Evolutionary conservation across 2,329 filamentous ascomycete genomes (phyloP).

Genomic region (Fusarium sp.): DNA sequence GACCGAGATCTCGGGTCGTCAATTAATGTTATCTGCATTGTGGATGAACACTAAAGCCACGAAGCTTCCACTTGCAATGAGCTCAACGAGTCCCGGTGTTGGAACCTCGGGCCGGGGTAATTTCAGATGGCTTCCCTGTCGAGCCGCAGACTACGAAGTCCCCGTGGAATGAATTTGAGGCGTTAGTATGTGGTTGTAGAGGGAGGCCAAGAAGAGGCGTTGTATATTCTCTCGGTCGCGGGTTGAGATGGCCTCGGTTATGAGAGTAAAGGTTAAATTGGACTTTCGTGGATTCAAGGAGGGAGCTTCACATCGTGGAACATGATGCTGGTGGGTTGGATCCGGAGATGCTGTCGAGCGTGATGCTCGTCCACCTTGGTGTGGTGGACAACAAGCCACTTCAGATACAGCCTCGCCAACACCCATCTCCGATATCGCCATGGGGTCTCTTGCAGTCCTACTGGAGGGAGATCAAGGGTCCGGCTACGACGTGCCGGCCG

Average conservation of each 20-base stretch:
- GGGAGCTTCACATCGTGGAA: neutral
- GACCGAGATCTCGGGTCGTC: neutral
- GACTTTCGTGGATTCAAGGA: neutral
- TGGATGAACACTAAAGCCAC: neutral
- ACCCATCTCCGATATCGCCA: neutral
- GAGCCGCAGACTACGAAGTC: neutral
- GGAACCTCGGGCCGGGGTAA: constrained; percentile 11
- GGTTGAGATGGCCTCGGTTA: neutral
- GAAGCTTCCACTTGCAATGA: constrained; percentile 20
- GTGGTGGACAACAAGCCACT: neutral
- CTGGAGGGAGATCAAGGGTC: neutral
- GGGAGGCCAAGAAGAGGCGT: too few species aligned
- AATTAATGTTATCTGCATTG: neutral
- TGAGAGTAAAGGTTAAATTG: neutral
- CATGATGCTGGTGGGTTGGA: neutral
- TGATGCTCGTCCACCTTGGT: neutral
- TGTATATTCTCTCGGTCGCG: neutral
- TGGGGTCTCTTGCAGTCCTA: neutral
- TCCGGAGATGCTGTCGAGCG: neutral
- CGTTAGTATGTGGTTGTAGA: constrained; percentile 6
- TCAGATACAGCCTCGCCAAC: neutral
- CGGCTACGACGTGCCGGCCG: neutral
- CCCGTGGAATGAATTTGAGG: constrained; percentile 18
- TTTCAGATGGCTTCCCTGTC: neutral
- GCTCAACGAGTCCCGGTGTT: neutral